These are phyloP conservation scores for Malus hybrid DNA, from an alignment of 331 rosid species.

Conservation along the genomic window DNA sequence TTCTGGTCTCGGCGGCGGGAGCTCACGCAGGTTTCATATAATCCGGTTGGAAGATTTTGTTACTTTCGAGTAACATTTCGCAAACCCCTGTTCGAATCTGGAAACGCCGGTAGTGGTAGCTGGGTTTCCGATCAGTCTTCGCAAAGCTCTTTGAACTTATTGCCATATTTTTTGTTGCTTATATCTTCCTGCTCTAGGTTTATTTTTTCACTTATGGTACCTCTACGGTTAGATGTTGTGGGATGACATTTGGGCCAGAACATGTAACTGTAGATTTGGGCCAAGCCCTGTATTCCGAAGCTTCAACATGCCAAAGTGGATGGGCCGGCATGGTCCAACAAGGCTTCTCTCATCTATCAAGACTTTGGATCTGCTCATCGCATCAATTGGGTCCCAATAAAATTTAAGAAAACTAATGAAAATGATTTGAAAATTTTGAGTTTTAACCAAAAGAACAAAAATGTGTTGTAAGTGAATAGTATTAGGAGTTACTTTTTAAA, in stretches of 20 bases:
- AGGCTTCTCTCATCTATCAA: background rate
- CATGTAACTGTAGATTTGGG: too few species aligned
- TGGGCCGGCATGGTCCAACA: background rate
- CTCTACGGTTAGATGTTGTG: too few species aligned
- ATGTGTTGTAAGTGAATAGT: too few species aligned
- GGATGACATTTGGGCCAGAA: too few species aligned
- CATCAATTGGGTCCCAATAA: background rate
- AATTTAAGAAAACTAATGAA: too few species aligned
- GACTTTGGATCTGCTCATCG: background rate
- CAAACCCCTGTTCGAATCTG: background rate
- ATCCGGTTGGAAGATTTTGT: background rate
- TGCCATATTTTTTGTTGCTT: too few species aligned
- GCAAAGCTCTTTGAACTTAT: background rate
- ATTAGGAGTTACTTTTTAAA: too few species aligned
- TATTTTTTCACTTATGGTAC: background rate
- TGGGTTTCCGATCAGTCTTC: background rate
- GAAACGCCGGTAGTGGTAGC: background rate
- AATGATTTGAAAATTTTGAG: too few species aligned
- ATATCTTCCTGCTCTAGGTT: background rate
- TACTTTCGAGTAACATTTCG: background rate
- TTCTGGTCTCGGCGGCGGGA: slow-evolving; percentile 1
- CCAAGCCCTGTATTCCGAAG: background rate
- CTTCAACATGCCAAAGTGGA: background rate
- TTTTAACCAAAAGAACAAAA: too few species aligned
- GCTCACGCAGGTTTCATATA: background rate